These are phyloP conservation scores for Wickerhamomyces canadensis DNA, from an alignment of 805 yeast genomes.

Conservation along the genomic window DNA sequence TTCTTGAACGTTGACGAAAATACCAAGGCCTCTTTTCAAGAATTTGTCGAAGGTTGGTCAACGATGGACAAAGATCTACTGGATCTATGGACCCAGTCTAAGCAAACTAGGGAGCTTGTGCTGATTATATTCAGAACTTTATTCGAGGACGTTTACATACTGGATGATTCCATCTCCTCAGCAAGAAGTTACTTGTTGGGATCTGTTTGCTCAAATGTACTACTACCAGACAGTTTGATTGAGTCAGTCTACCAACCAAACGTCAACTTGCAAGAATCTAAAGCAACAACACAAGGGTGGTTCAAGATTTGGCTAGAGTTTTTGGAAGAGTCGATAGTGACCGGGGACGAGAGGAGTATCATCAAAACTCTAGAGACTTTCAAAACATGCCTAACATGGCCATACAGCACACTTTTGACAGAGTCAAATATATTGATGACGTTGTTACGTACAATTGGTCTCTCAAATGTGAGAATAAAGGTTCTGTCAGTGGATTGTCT, in stretches of 20 bases:
- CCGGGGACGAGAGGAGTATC: constrained; percentile 42
- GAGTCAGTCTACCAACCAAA: constrained; percentile 60
- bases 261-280: constrained; percentile 55
- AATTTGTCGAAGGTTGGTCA: constrained; percentile 67
- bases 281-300: constrained; percentile 82
- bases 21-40: constrained; percentile 38
- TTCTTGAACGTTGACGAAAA: constrained; percentile 37
- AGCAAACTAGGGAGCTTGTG: constrained; percentile 67
- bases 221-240: constrained; percentile 65
- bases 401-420: constrained; percentile 69
- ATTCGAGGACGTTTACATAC: constrained; percentile 86
- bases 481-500: constrained; percentile 86
- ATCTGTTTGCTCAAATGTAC: constrained; percentile 78
- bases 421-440: constrained; percentile 60
- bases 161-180: constrained; percentile 88
- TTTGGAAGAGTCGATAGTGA: constrained; percentile 38
- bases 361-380: constrained; percentile 72
- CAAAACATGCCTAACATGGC: constrained; percentile 90
- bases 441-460: constrained; percentile 52
- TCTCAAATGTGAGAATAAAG: constrained; percentile 61
- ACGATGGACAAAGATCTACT: constrained; percentile 79
- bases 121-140: constrained; percentile 76
- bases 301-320: constrained; percentile 65
- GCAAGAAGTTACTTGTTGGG: constrained; percentile 71
- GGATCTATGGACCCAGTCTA: constrained; percentile 64